Percentiles rank a stretch among this genome's conserved stretches.
Conservation (phyloP, 768 basidiomycete genomes). For the Suillus clintonianus region DNA sequence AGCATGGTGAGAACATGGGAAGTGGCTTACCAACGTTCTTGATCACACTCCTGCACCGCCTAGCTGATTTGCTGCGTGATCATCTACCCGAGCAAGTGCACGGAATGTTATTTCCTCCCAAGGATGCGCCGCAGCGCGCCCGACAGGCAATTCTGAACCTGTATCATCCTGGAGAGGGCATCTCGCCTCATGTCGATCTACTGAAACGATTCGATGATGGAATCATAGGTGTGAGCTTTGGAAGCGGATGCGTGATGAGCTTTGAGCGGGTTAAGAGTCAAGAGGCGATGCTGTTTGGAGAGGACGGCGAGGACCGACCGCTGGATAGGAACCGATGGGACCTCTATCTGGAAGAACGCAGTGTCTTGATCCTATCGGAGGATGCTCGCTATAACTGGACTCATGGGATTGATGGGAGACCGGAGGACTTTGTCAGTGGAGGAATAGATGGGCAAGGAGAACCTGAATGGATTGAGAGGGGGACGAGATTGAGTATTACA, state of each 20-base stretch:
- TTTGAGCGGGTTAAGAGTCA: constrained; percentile 44
- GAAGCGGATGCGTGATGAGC: constrained; percentile 79
- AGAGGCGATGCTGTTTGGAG: constrained; percentile 2
- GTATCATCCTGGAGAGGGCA: constrained; percentile 88
- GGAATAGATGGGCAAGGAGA: constrained; percentile 18
- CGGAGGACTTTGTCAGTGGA: constrained; percentile 56
- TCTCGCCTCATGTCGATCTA: constrained; percentile 86
- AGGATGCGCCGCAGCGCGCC: constrained; percentile 41
- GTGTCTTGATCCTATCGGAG: constrained; percentile 74
- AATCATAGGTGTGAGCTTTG: constrained; percentile 85
- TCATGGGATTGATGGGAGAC: constrained; percentile 77
- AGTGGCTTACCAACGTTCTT: constrained; percentile 61
- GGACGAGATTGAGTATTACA: constrained; percentile 75
- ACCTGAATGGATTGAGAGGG: constrained; percentile 48
- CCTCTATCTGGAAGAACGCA: constrained; percentile 75
- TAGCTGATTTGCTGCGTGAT: constrained; percentile 52
- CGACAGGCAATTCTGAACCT: constrained; percentile 90
- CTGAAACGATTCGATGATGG: constrained; percentile 84
- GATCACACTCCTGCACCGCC: constrained; percentile 47
- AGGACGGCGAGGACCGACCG: constrained; percentile 1
- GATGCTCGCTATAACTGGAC: constrained; percentile 86
- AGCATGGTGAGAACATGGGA: constrained; percentile 20
- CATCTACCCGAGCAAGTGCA: constrained; percentile 51
- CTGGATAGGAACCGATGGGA: constrained; percentile 30
- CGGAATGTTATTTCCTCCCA: constrained; percentile 60